Evolutionary conservation across 164 flowering plant genomes (phyloP), one percentile per base, ranked within the genome.

Genomic region (Nymphaea thermarum): DNA sequence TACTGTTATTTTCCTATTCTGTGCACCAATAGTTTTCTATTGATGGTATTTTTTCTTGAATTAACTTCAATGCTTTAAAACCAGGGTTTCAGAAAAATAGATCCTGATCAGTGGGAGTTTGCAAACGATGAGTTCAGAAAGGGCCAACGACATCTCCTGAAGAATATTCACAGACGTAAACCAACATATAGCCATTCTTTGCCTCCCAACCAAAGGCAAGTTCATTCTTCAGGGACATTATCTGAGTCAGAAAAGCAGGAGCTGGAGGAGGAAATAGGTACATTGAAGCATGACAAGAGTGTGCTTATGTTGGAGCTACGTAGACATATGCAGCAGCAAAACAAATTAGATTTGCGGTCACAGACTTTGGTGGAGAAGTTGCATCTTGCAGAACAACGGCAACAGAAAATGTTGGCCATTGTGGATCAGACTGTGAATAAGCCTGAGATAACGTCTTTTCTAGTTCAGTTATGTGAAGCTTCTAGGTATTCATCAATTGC

Each of bases 51-150:
- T 3, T 47, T 2, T 14, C 55, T 7, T 47, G 55, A 6, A 4
- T 47, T 47, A 47, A 47, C 7, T 14, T 47, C 55, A 7, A 47
- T 47, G 11, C 7, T 47, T 59, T 67, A 45, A 45, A 60, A 43
- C 8, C 72, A 91, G 97, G 97, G 96, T 41, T 91, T 91, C 70
- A 75, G 89, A 74, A 91, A 91, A 79, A 66, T 81, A 55, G 96
- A 91, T 78, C 93, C 93, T 3, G 96, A 91, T 61, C 91, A 84
- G 62, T 91, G 96, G 96, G 97, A 91, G 68, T 91, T 91, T 74
- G 90, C 86, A 7, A 91, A 89, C 47, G 96, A 87, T 65, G 95
- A 85, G 43, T 91, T 91, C 66, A 61, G 86, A 43, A 79, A 87
- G 75, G 96, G 92, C 18, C 80, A 86, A 69, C 76, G 71, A 55